Evolutionary conservation across 2,329 filamentous ascomycete genomes (phyloP).

Genomic region (Anthostomella pinea): DNA sequence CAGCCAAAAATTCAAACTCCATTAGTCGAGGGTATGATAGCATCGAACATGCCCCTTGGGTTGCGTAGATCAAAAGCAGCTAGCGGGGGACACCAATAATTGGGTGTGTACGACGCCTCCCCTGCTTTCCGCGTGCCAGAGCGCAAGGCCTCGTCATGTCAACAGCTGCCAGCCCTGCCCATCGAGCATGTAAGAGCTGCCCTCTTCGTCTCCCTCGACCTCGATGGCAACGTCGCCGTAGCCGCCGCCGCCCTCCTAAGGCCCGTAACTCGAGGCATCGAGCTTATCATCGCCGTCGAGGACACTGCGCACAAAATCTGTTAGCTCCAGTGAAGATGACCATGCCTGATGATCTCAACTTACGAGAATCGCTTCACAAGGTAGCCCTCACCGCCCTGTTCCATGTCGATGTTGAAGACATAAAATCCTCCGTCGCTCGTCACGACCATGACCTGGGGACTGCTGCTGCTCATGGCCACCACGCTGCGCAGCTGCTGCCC

Average conservation of each 20-base stretch:
- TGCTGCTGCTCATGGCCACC: slow-evolving; percentile 95
- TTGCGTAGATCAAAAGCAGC: slow-evolving; percentile 1
- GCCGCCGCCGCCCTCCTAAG: slow-evolving; percentile 22
- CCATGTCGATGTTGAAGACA: slow-evolving; percentile 92
- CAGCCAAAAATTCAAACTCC: too few species aligned
- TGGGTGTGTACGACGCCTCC: slow-evolving; percentile 10
- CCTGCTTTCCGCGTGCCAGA: too few species aligned
- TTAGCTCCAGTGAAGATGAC: slow-evolving; percentile 6
- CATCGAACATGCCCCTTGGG: slow-evolving; percentile 3
- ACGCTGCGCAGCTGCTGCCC: slow-evolving; percentile 70
- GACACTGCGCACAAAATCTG: slow-evolving; percentile 36
- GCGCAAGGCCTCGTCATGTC: too few species aligned
- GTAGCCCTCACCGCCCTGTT: slow-evolving; percentile 88
- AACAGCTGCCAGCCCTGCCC: too few species aligned
- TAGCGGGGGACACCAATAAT: neutral
- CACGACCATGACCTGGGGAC: slow-evolving; percentile 95
- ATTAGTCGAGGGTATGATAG: slow-evolving; percentile 11
- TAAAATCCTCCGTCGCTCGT: slow-evolving; percentile 95
- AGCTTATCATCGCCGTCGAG: slow-evolving; percentile 55
- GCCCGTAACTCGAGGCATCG: slow-evolving; percentile 46
- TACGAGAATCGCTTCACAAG: slow-evolving; percentile 91
- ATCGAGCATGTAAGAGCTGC: too few species aligned
- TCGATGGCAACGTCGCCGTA: neutral
- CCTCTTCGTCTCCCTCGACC: slow-evolving; percentile 1
- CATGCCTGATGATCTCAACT: slow-evolving; percentile 37